Evolutionary conservation across 352 stramenopile genomes (phyloP).

Genomic region (Phytophthora sp.): DNA sequence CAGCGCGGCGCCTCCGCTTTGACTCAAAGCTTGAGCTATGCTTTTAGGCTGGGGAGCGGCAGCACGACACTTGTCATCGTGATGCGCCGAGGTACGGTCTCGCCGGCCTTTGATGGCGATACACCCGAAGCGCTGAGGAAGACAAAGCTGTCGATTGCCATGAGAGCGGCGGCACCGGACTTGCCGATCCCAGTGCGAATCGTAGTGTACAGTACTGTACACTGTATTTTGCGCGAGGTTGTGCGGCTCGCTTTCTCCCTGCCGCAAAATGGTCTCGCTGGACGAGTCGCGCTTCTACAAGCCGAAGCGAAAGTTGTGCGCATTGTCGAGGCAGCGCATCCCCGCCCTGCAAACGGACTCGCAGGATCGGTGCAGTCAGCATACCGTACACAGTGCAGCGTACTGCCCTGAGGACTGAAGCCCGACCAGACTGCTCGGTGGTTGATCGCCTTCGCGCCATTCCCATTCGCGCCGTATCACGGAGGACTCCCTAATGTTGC

Average conservation of each 20-base stretch:
- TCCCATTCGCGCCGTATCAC: constrained; percentile 1
- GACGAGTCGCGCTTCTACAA: constrained; percentile 21
- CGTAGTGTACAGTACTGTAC: too few species aligned
- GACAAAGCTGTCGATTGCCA: constrained; percentile 24
- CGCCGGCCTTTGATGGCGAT: constrained; percentile 24
- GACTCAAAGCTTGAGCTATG: too few species aligned
- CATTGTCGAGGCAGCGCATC: constrained; percentile 27
- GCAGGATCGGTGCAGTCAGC: too few species aligned
- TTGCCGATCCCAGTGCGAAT: constrained; percentile 15
- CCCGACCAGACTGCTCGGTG: neutral
- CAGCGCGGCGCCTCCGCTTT: too few species aligned
- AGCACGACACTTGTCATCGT: constrained; percentile 5
- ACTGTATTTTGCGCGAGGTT: constrained; percentile 7
- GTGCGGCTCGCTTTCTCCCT: constrained; percentile 9
- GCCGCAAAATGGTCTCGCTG: constrained; percentile 21
- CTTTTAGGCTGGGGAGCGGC: neutral
- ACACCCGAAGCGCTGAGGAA: constrained; percentile 27
- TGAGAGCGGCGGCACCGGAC: neutral
- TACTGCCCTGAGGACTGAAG: too few species aligned
- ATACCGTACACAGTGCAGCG: too few species aligned
- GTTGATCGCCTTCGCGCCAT: too few species aligned
- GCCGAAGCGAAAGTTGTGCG: constrained; percentile 27
- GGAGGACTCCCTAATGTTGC: constrained; percentile 17
- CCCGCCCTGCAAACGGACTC: neutral
- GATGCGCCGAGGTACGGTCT: constrained; percentile 24